Conservation (phyloP, 2,329 filamentous ascomycete genomes). For the Berkeleyomyces basicola region DNA sequence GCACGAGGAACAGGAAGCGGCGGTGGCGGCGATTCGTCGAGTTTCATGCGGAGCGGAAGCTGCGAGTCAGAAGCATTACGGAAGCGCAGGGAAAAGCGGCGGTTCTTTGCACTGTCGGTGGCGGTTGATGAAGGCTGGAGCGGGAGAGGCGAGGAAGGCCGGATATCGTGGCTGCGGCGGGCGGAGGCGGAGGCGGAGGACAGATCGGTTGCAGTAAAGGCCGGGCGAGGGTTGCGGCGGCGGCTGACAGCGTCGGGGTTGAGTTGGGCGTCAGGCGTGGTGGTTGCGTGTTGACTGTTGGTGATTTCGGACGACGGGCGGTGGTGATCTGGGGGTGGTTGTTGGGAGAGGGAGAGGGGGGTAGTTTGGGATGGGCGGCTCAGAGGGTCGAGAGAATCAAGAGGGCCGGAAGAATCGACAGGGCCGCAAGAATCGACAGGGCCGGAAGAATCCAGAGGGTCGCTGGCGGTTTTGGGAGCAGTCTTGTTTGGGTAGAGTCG, state of each 20-base stretch:
- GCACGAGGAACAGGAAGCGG: slow-evolving; percentile 40
- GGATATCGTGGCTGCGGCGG: slow-evolving; percentile 13
- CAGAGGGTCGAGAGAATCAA: too few species aligned
- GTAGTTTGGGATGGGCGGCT: background rate
- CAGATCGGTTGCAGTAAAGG: slow-evolving; percentile 10
- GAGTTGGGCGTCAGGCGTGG: too few species aligned
- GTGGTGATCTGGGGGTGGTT: too few species aligned
- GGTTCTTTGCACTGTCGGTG: slow-evolving; percentile 29
- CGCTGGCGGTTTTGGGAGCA: background rate
- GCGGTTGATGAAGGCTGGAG: slow-evolving; percentile 14
- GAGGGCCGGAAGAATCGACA: too few species aligned
- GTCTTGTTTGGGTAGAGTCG: background rate
- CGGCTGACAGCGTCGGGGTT: background rate
- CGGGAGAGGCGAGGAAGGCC: background rate
- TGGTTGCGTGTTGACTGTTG: too few species aligned
- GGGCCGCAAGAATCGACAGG: background rate
- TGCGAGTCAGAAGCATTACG: slow-evolving; percentile 90
- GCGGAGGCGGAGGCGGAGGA: slow-evolving; percentile 16
- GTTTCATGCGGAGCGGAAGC: slow-evolving; percentile 57
- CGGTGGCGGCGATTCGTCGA: slow-evolving; percentile 36
- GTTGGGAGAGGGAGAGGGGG: background rate
- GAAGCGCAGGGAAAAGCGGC: slow-evolving; percentile 57
- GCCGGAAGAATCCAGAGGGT: background rate
- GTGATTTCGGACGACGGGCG: too few species aligned
- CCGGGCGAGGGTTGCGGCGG: slow-evolving; percentile 7